Conservation (phyloP, 2,329 filamentous ascomycete genomes). For the Colletotrichum eremochloae region DNA sequence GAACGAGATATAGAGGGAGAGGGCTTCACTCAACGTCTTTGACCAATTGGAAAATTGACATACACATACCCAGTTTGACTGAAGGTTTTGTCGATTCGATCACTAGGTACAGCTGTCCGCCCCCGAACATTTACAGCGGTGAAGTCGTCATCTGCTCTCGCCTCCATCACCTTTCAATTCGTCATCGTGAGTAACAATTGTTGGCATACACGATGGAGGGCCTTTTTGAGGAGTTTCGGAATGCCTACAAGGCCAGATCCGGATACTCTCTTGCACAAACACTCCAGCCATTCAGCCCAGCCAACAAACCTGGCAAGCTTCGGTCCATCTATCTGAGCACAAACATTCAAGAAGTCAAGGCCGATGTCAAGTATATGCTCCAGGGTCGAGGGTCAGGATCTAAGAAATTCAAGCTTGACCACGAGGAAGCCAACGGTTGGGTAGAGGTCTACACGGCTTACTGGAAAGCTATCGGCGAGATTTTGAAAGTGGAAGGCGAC, state of each 20-base stretch:
- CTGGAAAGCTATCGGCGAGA: constrained; percentile 84
- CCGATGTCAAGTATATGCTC: constrained; percentile 81
- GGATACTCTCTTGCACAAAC: constrained; percentile 82
- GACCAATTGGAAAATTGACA: background rate
- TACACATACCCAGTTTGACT: background rate
- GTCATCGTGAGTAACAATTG: background rate
- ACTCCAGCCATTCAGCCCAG: constrained; percentile 77
- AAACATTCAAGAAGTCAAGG: constrained; percentile 73
- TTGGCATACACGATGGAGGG: constrained; percentile 72
- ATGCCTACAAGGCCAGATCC: constrained; percentile 73
- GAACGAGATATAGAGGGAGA: constrained; percentile 1
- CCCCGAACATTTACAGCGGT: background rate
- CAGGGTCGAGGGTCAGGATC: constrained; percentile 59
- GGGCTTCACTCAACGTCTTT: background rate
- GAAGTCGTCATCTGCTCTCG: background rate
- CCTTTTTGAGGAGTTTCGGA: constrained; percentile 79
- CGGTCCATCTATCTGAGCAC: constrained; percentile 79
- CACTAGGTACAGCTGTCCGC: background rate
- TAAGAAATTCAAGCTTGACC: constrained; percentile 66
- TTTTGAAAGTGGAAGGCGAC: constrained; percentile 75
- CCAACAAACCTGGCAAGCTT: constrained; percentile 74
- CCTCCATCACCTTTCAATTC: background rate
- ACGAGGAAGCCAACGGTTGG: constrained; percentile 84
- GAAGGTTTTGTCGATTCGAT: background rate
- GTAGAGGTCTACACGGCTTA: constrained; percentile 85